Evolutionary conservation across 257 asterid species (phyloP).

Genomic region (Scutellaria galericulata): DNA sequence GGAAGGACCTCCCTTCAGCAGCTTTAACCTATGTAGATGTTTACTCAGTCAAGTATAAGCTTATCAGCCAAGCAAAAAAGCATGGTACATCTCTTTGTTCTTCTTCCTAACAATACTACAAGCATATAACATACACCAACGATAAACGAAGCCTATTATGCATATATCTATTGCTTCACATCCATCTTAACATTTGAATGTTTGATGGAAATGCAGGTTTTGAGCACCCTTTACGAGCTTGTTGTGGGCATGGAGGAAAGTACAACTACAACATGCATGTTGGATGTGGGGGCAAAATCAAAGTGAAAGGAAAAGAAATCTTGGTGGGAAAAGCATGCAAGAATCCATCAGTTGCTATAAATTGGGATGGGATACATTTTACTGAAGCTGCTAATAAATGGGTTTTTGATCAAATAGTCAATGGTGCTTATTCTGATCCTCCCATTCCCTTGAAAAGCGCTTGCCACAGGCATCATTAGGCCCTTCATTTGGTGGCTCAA

Average conservation of each 20-base stretch:
- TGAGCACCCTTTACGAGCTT: slow-evolving; percentile 65
- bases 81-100: slow-evolving; percentile 48
- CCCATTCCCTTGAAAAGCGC: slow-evolving; percentile 66
- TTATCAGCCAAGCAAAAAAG: slow-evolving; percentile 59
- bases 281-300: slow-evolving; percentile 71
- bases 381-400: slow-evolving; percentile 82
- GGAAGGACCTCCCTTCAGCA: slow-evolving; percentile 61
- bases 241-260: slow-evolving; percentile 96
- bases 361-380: slow-evolving; percentile 88
- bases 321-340: slow-evolving; percentile 73
- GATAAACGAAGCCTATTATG: too few relatives aligned
- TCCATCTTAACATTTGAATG: not conserved
- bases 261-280: slow-evolving; percentile 62
- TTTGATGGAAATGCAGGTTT: slow-evolving; percentile 58
- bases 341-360: slow-evolving; percentile 59
- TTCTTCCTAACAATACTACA: too few relatives aligned
- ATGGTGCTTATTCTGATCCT: slow-evolving; percentile 82
- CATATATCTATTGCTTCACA: not conserved
- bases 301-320: slow-evolving; percentile 64
- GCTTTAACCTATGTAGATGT: slow-evolving; percentile 80
- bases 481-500: not conserved
- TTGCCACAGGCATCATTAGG: slow-evolving; percentile 46
- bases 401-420: slow-evolving; percentile 66
- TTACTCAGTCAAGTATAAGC: slow-evolving; percentile 75
- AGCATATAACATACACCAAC: too few relatives aligned